Base-by-base conservation (phyloP, 306 rosid genomes). In the Alnus glutinosa region DNA sequence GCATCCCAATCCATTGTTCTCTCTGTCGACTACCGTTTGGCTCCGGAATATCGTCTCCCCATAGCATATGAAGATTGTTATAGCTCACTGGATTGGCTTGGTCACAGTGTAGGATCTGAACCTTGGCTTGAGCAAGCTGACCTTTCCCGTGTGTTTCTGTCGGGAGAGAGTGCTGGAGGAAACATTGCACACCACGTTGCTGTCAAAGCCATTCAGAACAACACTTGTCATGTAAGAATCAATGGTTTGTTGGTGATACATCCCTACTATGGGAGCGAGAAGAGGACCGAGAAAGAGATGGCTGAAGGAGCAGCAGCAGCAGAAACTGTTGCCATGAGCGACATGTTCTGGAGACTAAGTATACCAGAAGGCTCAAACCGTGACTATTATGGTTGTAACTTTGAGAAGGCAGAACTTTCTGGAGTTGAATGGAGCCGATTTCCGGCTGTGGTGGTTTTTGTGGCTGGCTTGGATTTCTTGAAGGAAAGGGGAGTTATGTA, bases 101-200 rank as follows among this genome's bases (percentile, higher is more conserved):
- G 73, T 7, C 69, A 84, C 32, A 88, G 81, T 52, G 87, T 66
- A 47, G 44, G 47, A 30, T 73, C 66, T 50, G 97, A 94, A 6
- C 89, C 95, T 0, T 89, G 91, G 84, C 80, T 92, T 7, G 63
- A 59, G 14, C 73, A 63, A 47, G 92, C 86, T n/a, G 92, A 94
- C 70, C 78, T 85, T 11, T 82, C 93, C 10, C 69, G 86, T 6
- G 95, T 91, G 23, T 94, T 94, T 77, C 92, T 92, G 32, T 84
- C 95, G 2, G 95, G 97, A 4, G 97, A 94, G 15, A 92, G 97
- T 78, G 97, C 98, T n/a, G 98, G 97, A 44, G 98, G 93, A 18
- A 94, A 92, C 85, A 92, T 90, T 71, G 84, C 81, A 4, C 97
- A 94, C 67, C 70, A 92, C 55, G 93, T 94, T 66, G 90, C 92